Percentiles rank a stretch among this genome's conserved stretches.
phyloP scores from a whole-genome alignment of 1,284 basidiomycete genomes.

The Ganoderma multipileum region DNA sequence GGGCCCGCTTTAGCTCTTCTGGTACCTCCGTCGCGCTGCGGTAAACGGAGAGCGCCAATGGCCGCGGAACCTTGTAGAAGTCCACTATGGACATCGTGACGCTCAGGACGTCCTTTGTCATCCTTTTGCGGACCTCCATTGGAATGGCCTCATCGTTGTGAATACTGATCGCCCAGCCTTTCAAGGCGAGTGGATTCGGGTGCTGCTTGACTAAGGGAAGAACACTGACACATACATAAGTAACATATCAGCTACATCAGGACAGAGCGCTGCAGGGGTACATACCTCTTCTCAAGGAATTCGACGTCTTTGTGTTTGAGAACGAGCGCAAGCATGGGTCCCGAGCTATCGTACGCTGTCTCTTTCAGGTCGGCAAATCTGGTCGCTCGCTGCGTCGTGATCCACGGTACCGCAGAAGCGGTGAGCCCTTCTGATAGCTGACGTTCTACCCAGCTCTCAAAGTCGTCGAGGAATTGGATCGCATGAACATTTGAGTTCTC shows the following conservation, averaged over 20 bases:
- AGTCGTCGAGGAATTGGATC: slow-evolving; percentile 9
- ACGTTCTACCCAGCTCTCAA: neutral
- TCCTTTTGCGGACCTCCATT: neutral
- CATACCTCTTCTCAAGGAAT: slow-evolving; percentile 8
- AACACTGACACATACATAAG: neutral
- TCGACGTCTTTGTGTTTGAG: slow-evolving; percentile 7
- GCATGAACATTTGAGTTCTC: neutral
- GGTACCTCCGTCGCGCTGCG: neutral
- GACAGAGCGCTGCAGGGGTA: neutral
- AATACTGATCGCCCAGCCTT: neutral
- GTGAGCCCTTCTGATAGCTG: neutral
- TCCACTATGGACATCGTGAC: slow-evolving; percentile 7
- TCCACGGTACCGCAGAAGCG: neutral
- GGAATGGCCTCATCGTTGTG: neutral
- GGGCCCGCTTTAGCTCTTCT: neutral
- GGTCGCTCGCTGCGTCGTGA: neutral
- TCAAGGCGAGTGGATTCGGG: neutral
- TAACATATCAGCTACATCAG: neutral
- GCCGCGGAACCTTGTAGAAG: slow-evolving; percentile 2
- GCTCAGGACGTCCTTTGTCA: slow-evolving; percentile 10
- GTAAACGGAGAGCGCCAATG: neutral
- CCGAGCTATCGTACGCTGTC: neutral
- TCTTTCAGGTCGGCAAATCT: neutral
- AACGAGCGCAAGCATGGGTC: neutral
- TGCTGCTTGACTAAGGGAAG: slow-evolving; percentile 9